Percentiles rank a stretch among this genome's conserved stretches.
These are phyloP conservation scores for Candida arabinofermentans DNA, from an alignment of 805 yeast genomes.

Conservation along the genomic window DNA sequence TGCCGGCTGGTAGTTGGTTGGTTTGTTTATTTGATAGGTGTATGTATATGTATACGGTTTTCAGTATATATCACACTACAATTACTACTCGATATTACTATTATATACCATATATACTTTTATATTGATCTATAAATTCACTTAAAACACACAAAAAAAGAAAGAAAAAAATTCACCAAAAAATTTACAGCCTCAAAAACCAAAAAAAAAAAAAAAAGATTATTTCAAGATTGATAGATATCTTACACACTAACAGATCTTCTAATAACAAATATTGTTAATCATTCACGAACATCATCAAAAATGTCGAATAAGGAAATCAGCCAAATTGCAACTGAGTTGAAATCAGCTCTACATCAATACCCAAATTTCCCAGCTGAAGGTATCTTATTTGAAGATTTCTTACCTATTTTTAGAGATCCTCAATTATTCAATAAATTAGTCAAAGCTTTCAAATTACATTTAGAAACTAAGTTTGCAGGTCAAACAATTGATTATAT, in stretches of 20 bases:
- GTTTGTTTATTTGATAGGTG: too few relatives aligned
- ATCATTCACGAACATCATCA: too few relatives aligned
- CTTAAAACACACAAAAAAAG: background rate
- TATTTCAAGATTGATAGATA: too few relatives aligned
- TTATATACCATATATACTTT: background rate
- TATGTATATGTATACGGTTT: too few relatives aligned
- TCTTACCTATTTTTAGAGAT: conserved; percentile 85
- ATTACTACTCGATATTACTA: too few relatives aligned
- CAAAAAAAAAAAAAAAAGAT: too few relatives aligned
- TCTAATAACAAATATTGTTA: too few relatives aligned
- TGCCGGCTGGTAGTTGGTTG: too few relatives aligned
- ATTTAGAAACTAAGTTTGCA: conserved; percentile 53
- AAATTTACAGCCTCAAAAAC: background rate
- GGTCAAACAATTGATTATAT: conserved; percentile 69
- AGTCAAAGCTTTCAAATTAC: conserved; percentile 73
- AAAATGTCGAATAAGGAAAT: conserved; percentile 18
- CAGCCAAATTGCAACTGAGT: conserved; percentile 36
- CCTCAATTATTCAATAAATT: conserved; percentile 80
- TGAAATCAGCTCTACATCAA: conserved; percentile 57
- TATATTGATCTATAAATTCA: background rate
- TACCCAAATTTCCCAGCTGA: conserved; percentile 92
- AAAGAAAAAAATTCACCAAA: background rate
- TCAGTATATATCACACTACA: too few relatives aligned
- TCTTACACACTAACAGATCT: too few relatives aligned
- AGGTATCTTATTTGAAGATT: conserved; percentile 94